These are phyloP conservation scores for Lumnitzera racemosa DNA, from an alignment of 345 rosid genomes.

Conservation along the genomic window DNA sequence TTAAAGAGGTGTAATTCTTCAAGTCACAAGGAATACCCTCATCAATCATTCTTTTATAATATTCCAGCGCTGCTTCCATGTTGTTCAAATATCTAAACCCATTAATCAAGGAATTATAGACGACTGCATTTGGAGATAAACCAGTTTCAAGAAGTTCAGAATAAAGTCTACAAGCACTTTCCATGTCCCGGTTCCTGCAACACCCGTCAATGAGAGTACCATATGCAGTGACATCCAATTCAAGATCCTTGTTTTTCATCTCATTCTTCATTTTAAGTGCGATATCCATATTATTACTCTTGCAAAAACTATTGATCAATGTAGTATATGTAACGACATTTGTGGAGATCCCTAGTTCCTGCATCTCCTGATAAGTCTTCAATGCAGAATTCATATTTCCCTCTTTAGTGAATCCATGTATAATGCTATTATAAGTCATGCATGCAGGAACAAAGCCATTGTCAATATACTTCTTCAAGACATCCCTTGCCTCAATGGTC, in stretches of 20 bases:
- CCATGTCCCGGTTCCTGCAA: slow-evolving; percentile 52
- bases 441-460: slow-evolving; percentile 39
- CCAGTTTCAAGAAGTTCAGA: slow-evolving; percentile 58
- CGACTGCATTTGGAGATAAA: slow-evolving; percentile 40
- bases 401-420: slow-evolving; percentile 61
- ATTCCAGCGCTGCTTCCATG: slow-evolving; percentile 56
- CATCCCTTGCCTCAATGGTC: slow-evolving; percentile 43
- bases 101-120: slow-evolving; percentile 57
- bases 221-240: slow-evolving; percentile 45
- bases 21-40: slow-evolving; percentile 52
- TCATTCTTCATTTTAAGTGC: slow-evolving; percentile 45
- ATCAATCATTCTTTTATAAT: slow-evolving; percentile 50
- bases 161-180: slow-evolving; percentile 36
- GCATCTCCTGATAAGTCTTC: slow-evolving; percentile 45
- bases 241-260: slow-evolving; percentile 47
- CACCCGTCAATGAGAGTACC: slow-evolving; percentile 56
- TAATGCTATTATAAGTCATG: slow-evolving; percentile 53
- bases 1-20: slow-evolving; percentile 54
- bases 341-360: slow-evolving; percentile 44
- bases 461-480: slow-evolving; percentile 35
- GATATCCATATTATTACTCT: slow-evolving; percentile 30
- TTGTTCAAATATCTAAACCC: slow-evolving; percentile 55
- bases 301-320: slow-evolving; percentile 61
- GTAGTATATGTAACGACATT: slow-evolving; percentile 56
- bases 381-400: slow-evolving; percentile 45